These are phyloP conservation scores for Dioscorea zingiberensis DNA, from an alignment of 106 monocot species.

Conservation along the genomic window DNA sequence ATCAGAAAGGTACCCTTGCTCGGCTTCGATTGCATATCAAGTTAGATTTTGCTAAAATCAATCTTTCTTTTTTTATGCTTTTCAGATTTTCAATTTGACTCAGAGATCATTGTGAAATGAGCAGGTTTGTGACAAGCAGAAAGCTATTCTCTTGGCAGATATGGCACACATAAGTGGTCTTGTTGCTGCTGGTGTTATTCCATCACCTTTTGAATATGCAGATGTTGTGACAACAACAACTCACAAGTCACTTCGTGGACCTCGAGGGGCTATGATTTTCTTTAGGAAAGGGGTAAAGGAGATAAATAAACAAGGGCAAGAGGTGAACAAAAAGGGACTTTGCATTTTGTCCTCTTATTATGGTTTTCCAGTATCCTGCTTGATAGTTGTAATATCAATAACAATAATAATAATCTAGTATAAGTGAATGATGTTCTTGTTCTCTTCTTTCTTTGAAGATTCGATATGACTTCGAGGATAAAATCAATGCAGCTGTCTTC, in stretches of 20 bases:
- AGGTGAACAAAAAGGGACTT: conserved; percentile 30
- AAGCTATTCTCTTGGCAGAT: conserved; percentile 92
- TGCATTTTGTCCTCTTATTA: too few species aligned
- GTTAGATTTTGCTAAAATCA: background rate
- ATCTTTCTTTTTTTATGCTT: background rate
- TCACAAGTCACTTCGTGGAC: conserved; percentile 98
- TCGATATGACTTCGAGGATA: conserved; percentile 86
- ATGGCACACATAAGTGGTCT: conserved; percentile 99
- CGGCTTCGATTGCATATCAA: background rate
- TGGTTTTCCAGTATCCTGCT: too few species aligned
- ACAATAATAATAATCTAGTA: background rate
- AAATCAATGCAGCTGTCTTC: conserved; percentile 96
- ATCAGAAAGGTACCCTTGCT: conserved; percentile 62
- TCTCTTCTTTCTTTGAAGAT: conserved; percentile 38
- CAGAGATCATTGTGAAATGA: background rate
- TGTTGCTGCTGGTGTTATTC: conserved; percentile 95
- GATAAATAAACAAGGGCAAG: conserved; percentile 82
- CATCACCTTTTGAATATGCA: conserved; percentile 96
- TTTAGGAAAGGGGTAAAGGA: conserved; percentile 93
- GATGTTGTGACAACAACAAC: conserved; percentile 97
- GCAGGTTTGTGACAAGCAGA: conserved; percentile 96
- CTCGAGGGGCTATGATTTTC: conserved; percentile 99
- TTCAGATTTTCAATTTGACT: background rate
- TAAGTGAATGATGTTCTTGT: conserved; percentile 1
- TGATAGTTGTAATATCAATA: background rate